Base-by-base conservation (phyloP, 2,329 filamentous ascomycete species). In the Keithomyces neogunnii region DNA sequence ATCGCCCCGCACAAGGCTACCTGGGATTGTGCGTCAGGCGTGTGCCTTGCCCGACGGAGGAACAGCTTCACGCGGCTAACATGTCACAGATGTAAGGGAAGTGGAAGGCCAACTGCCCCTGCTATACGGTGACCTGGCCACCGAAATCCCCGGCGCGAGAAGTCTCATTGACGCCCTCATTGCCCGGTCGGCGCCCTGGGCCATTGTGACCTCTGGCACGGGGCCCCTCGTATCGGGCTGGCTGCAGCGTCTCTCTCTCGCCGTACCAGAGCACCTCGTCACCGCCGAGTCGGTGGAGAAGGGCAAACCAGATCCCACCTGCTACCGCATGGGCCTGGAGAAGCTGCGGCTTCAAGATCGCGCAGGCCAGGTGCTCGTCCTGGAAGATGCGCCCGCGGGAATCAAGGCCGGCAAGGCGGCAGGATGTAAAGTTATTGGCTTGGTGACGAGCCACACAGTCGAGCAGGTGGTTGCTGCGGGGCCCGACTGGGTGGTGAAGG, bases 361-460 rank as follows among this genome's bases (percentile, higher is more conserved):
- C 11, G 68, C 71, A 31, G 76, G 69, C 50, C 69, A 72, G 33
- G 69, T 92, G 43, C 73, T 96, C 51, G 91, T 96, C 47, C 72
- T 96, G 38, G 91, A 96, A 70, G 91, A 96, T 71, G 88, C 88
- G 51, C 90, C 91, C 4, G 88, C 89, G 6, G 91, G 91, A 4
- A 88, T 96, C 62, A 76, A 72, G 57, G 83, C 90, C 31, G 91
- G 90, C 47, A 95, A 91, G 70, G 88, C 81, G 1, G 91, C 91
- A 8, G 90, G 89, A 2, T 96, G 87, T 72, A 84, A 80, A 63
- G 91, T 96, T 10, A 71, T 95, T 45, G 91, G 84, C n/a, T 71
- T 96, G 50, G 81, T 87, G 51, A 96, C 90, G 50, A 95, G 88
- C 62, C 91, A 96, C 70, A 82, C 79, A 30, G 73, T 85, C 45